Evolutionary conservation across 176 grass and related monocot genomes (phyloP), one percentile per base, ranked within the genome.

Genomic region (Musa troglodytarum): DNA sequence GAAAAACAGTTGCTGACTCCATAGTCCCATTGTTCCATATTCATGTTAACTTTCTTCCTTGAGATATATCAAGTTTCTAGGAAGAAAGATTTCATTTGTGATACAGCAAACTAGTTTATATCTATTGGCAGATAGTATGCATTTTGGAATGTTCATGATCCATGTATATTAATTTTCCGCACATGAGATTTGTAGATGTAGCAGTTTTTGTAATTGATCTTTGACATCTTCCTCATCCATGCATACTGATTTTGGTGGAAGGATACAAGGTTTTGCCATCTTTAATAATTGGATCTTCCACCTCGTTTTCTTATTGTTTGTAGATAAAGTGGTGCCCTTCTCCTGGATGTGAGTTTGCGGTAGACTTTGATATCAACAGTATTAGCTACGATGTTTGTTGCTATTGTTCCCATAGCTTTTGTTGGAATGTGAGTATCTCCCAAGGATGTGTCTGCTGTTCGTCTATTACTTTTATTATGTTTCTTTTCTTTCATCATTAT

Each of bases 291-390:
- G 49, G 67, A 69, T n/a, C 24, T 70, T 70, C 17, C 16, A 52
- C 20, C 13, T 70, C 1, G n/a, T 51, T 70, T 70, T 52, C 2
- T 25, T 61, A 17, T 50, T 25, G 17, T 9, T 16, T 56, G 12
- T 13, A 63, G 61, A 10, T 81, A 43, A 71, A 61, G 65, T 90
- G 88, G 88, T 90, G 82, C 76, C 84, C 84, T 0, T 78, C 72
- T 3, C 54, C 81, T 1, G 79, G 76, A 1, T 90, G 85, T 82
- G 57, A 74, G 10, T 65, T 29, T n/a, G 85, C 84, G 15, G 62
- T 87, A 1, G 16, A 76, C 43, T 75, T 52, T 20, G 58, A 49
- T 1, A 1, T 15, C 9, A 43, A 10, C 53, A 68, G 88, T 2
- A 24, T 16, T 19, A 49, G 2, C 67, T 54, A 77, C 65, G 84